Evolutionary conservation across 75 land plant species (phyloP).

Genomic region (Pinus tabuliformis): DNA sequence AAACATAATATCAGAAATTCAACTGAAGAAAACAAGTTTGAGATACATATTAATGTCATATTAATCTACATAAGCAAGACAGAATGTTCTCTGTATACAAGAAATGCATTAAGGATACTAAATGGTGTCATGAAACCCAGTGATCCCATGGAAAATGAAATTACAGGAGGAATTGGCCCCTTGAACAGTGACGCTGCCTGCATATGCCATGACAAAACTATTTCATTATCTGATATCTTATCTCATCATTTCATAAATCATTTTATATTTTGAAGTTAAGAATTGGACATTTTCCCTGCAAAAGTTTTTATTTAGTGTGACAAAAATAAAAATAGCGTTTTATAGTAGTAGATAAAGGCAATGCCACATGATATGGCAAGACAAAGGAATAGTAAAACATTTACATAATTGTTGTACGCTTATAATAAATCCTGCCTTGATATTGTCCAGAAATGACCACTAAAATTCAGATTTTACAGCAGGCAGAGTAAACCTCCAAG

Average conservation of each 20-base stretch:
- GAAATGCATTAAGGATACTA: slow-evolving; percentile 56
- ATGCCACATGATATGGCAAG: not conserved
- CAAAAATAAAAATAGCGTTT: not conserved
- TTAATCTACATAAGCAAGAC: not conserved
- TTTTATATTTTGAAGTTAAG: not conserved
- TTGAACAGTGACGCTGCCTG: slow-evolving; percentile 98
- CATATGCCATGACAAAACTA: slow-evolving; percentile 2
- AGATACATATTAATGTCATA: not conserved
- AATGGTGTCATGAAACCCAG: slow-evolving; percentile 99
- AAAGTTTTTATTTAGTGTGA: not conserved
- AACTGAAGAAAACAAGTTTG: not conserved
- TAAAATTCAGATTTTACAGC: not conserved
- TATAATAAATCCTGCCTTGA: not conserved
- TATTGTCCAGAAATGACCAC: not conserved
- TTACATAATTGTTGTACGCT: not conserved
- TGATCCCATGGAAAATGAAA: slow-evolving; percentile 93
- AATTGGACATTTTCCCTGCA: slow-evolving; percentile 1
- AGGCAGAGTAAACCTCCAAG: not conserved
- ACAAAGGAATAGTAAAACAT: not conserved
- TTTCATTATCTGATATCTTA: not conserved
- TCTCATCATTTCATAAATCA: too few relatives aligned
- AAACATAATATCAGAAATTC: too few relatives aligned
- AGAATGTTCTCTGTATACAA: not conserved
- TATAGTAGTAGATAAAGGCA: not conserved
- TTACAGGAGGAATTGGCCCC: slow-evolving; percentile 95